These are phyloP conservation scores for Arthroderma uncinatum DNA, from an alignment of 2,329 filamentous ascomycete genomes.

Conservation along the genomic window DNA sequence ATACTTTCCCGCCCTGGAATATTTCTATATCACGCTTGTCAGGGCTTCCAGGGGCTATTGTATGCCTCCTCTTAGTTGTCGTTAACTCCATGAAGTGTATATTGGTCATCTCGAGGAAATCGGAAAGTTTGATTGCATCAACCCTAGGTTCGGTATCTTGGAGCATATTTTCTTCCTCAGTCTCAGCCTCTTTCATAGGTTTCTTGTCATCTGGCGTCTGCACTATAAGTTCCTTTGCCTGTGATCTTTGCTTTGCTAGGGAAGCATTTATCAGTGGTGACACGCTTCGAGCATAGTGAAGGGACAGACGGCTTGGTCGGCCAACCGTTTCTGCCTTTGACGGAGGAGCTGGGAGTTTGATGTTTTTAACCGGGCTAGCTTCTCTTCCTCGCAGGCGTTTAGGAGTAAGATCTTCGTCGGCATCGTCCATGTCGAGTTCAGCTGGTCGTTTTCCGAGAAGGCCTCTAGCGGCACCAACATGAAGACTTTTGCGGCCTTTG, in stretches of 20 bases:
- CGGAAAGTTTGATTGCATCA: slow-evolving; percentile 69
- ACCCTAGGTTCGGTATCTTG: background rate
- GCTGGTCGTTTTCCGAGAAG: slow-evolving; percentile 62
- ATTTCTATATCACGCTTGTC: slow-evolving; percentile 19
- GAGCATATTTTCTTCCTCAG: background rate
- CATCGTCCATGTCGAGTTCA: slow-evolving; percentile 55
- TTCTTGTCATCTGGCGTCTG: slow-evolving; percentile 37
- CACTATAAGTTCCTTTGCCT: slow-evolving; percentile 48
- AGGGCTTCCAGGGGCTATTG: slow-evolving; percentile 49
- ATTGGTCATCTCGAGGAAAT: slow-evolving; percentile 89
- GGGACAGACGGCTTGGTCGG: slow-evolving; percentile 41
- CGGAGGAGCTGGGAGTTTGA: slow-evolving; percentile 58
- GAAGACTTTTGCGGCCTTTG: slow-evolving; percentile 62
- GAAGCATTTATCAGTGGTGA: slow-evolving; percentile 20
- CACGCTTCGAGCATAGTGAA: slow-evolving; percentile 28
- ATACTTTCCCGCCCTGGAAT: slow-evolving; percentile 21
- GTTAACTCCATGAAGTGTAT: slow-evolving; percentile 98
- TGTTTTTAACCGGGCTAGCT: slow-evolving; percentile 64
- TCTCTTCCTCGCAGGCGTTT: slow-evolving; percentile 63
- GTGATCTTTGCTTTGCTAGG: slow-evolving; percentile 24
- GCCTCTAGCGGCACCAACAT: slow-evolving; percentile 62
- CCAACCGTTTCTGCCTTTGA: slow-evolving; percentile 57
- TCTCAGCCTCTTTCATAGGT: background rate
- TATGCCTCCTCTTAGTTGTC: slow-evolving; percentile 88
- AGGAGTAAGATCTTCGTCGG: slow-evolving; percentile 43